A percentile compares a stretch with the other conserved stretches of the same genome.
Evolutionary conservation across 2,329 filamentous ascomycete genomes (phyloP).

Genomic region (Helotiales sp.): DNA sequence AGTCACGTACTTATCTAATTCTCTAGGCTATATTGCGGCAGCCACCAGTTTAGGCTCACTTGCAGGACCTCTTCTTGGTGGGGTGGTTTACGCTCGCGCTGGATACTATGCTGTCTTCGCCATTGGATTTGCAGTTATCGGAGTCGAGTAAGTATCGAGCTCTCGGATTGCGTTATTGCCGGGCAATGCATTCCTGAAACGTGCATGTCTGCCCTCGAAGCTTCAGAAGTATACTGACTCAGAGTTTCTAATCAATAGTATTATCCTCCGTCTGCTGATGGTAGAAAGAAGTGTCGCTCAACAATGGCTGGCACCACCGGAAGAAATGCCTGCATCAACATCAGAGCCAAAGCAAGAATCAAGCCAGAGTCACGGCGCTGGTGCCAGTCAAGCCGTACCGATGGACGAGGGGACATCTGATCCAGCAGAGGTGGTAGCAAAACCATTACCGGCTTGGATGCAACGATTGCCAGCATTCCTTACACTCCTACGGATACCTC

Average conservation of each 20-base stretch:
- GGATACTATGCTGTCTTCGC: constrained; percentile 63
- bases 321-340: background rate
- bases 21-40: constrained; percentile 20
- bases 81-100: constrained; percentile 61
- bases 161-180: too few relatives aligned
- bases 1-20: background rate
- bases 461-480: constrained; percentile 34
- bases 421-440: background rate
- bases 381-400: constrained; percentile 6
- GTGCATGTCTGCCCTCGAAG: too few relatives aligned
- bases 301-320: constrained; percentile 41
- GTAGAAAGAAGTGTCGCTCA: constrained; percentile 56
- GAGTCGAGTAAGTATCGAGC: too few relatives aligned
- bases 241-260: too few relatives aligned
- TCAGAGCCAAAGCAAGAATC: constrained; percentile 1
- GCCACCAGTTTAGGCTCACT: constrained; percentile 62
- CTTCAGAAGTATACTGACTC: too few relatives aligned
- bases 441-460: background rate
- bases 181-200: too few relatives aligned
- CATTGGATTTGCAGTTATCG: constrained; percentile 56
- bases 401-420: background rate
- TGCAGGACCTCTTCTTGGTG: constrained; percentile 66
- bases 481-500: constrained; percentile 41
- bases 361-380: background rate
- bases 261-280: constrained; percentile 53